Evolutionary conservation across 2,329 filamentous ascomycete genomes (phyloP), one percentile per base, ranked within the genome.

Genomic region (Karstenula rhodostoma): DNA sequence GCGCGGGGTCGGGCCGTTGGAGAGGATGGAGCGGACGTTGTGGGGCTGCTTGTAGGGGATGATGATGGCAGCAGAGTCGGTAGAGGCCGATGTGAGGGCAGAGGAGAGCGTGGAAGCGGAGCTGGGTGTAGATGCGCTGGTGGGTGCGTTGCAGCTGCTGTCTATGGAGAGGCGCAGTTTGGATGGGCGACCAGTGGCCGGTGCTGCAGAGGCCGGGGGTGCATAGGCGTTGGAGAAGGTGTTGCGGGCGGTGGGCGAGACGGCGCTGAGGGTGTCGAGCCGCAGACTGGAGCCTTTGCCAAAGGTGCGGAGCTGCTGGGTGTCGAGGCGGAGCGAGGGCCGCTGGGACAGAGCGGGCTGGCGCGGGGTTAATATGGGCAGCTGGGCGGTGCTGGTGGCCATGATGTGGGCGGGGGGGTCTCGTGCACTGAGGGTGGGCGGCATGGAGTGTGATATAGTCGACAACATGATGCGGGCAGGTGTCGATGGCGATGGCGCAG

Each of bases 321-420:
- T 89, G 77, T 89, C 85, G 55, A 89, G 80, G 42, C 85, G 86
- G 53, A 89, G 81, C 74, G 87, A 88, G 1, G 87, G 87, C 61
- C 85, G 79, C 65, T 77, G 78, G 48, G 73, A 62, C 27, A 57
- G 75, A 57, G 64, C 60, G 46, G 64, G 58, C 58, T 64, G 63
- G 58, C 69, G 70, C 55, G 70, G 68, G 58, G 75, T 69, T 76
- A 78, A 73, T 77, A 83, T 79, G 73, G 81, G 77, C 64, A 83
- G 76, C 68, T 80, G 78, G 74, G 81, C 74, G 64, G 79, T 80
- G 68, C 69, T 80, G 68, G 70, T 73, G 67, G 73, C 35, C 52
- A 55, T 55, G 52, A 55, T 55, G 59, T 68, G 70, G 48, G 49
- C 33, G 29, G 64, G 68, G 53, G 67, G 69, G 72, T 74, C 66